Conservation (phyloP, 345 rosid species). For the Syzygium jambos region DNA sequence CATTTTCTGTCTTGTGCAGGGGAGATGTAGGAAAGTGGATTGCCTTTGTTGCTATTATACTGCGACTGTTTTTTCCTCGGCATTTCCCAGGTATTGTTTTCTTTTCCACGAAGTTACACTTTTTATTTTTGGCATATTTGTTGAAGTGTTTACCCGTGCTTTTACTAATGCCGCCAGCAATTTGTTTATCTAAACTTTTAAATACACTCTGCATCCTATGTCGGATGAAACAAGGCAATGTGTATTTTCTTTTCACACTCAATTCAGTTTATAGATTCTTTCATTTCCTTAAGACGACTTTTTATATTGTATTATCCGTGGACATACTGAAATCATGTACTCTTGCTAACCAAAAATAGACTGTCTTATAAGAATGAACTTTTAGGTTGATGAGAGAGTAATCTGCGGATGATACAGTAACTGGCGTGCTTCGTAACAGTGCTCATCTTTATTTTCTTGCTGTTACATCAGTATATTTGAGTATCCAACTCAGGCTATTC, state of each 20-base stretch:
- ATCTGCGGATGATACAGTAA: not conserved
- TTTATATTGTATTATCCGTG: not conserved
- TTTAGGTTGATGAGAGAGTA: not conserved
- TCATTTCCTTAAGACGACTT: not conserved
- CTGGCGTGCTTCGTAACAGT: not conserved
- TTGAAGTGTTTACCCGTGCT: not conserved
- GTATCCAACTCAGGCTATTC: not conserved
- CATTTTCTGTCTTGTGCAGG: constrained; percentile 19
- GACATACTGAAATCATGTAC: not conserved
- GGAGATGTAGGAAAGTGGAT: constrained; percentile 96
- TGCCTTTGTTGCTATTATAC: constrained; percentile 65
- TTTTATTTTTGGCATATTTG: not conserved
- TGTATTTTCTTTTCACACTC: not conserved
- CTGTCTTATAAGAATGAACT: not conserved
- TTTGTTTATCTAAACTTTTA: not conserved
- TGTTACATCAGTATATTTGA: not conserved
- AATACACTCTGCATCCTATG: not conserved
- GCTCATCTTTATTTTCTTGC: not conserved
- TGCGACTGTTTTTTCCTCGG: constrained; percentile 73
- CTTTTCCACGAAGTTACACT: not conserved
- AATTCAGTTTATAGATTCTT: not conserved
- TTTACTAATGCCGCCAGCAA: not conserved
- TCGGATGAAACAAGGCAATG: not conserved
- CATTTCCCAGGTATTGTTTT: constrained; percentile 57
- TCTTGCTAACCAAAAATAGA: not conserved